Conservation (phyloP, 139 green algal species). For the Microglena sp. region DNA sequence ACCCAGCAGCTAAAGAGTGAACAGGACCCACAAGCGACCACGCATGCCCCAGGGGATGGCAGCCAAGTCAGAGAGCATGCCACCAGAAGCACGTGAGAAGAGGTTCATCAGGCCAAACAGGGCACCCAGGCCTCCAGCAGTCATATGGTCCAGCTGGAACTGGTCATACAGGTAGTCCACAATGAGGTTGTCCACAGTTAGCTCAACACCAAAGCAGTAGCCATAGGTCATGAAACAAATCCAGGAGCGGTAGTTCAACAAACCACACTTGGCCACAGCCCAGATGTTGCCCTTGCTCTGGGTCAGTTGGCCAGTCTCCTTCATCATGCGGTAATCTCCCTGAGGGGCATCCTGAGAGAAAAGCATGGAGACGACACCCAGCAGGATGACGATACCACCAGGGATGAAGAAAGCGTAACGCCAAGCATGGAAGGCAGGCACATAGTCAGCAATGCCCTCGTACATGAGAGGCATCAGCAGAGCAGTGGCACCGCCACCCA, state of each 20-base stretch:
- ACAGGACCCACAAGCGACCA: constrained; percentile 67
- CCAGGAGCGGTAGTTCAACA: constrained; percentile 70
- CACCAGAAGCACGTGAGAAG: constrained; percentile 75
- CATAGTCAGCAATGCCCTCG: constrained; percentile 20
- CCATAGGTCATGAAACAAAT: constrained; percentile 59
- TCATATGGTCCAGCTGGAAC: constrained; percentile 48
- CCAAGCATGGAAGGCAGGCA: constrained; percentile 21
- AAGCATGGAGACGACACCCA: constrained; percentile 45
- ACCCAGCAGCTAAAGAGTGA: constrained; percentile 50
- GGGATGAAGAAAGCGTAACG: constrained; percentile 67
- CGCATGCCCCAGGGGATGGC: constrained; percentile 57
- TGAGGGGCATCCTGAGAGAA: constrained; percentile 71
- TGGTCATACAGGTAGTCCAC: constrained; percentile 59
- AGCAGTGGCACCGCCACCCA: constrained; percentile 78
- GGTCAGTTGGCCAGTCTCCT: constrained; percentile 56
- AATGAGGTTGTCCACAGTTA: constrained; percentile 77
- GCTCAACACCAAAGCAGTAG: constrained; percentile 76
- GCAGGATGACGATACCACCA: constrained; percentile 55
- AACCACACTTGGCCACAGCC: constrained; percentile 54
- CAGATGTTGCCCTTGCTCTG: constrained; percentile 47
- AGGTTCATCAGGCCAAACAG: constrained; percentile 91
- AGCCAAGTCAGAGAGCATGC: constrained; percentile 47
- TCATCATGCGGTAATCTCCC: constrained; percentile 71
- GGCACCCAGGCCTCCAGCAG: constrained; percentile 14
- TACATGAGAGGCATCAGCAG: constrained; percentile 91